These are phyloP conservation scores for Wickerhamiella galacta DNA, from an alignment of 805 yeast genomes.

Conservation along the genomic window DNA sequence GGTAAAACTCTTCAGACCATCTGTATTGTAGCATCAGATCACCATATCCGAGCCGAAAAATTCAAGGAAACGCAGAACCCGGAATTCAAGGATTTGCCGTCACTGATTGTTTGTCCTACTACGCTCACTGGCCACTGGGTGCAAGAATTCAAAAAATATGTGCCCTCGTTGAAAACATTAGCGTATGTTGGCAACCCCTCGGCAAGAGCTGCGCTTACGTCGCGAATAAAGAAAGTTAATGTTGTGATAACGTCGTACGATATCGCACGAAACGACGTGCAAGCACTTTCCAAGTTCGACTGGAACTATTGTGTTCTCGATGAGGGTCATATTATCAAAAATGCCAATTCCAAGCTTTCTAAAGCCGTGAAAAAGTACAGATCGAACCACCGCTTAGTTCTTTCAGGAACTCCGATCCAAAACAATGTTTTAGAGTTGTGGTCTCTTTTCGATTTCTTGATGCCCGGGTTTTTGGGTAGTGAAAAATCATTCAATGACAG, in stretches of 20 bases:
- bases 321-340: constrained; percentile 95
- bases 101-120: constrained; percentile 88
- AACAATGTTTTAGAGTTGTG: constrained; percentile 91
- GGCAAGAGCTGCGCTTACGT: constrained; percentile 39
- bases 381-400: constrained; percentile 78
- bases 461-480: constrained; percentile 97
- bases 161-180: constrained; percentile 67
- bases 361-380: constrained; percentile 67
- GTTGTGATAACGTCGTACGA: constrained; percentile 90
- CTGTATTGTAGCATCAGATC: constrained; percentile 93
- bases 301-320: constrained; percentile 92
- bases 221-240: constrained; percentile 42
- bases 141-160: constrained; percentile 77
- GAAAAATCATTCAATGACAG: constrained; percentile 87
- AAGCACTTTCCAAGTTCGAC: constrained; percentile 38
- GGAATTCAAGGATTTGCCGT: constrained; percentile 62
- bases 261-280: constrained; percentile 84
- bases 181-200: constrained; percentile 93
- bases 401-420: constrained; percentile 97
- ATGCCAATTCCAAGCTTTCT: constrained; percentile 73
- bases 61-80: constrained; percentile 38
- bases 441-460: constrained; percentile 92
- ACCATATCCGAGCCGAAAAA: constrained; percentile 63
- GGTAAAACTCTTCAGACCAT: constrained; percentile 96
- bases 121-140: constrained; percentile 98